Conservation (phyloP, 441 rosid genomes). For the Euphorbia celastroides region DNA sequence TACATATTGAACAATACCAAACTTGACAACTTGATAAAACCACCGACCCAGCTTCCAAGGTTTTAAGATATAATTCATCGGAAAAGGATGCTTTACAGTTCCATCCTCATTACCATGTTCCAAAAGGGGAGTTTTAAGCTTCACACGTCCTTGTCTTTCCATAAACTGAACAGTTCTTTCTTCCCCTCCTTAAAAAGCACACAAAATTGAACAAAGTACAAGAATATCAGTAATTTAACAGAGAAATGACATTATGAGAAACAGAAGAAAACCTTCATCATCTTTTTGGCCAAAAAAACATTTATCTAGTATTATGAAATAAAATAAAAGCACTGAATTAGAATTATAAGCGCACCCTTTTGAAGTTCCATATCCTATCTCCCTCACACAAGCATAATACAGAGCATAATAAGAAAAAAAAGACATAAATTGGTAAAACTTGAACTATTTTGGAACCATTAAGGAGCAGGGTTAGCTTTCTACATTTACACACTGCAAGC, state of each 20-base stretch:
- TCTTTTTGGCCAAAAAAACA: too few relatives aligned
- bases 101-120: slow-evolving; percentile 60
- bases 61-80: slow-evolving; percentile 72
- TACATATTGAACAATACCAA: slow-evolving; percentile 99
- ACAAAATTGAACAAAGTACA: slow-evolving; percentile 11
- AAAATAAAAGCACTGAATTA: not conserved
- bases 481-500: not conserved
- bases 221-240: slow-evolving; percentile 13
- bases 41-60: slow-evolving; percentile 97
- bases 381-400: not conserved
- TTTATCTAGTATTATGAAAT: not conserved
- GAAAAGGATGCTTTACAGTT: slow-evolving; percentile 79
- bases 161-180: slow-evolving; percentile 84
- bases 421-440: not conserved
- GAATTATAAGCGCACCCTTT: not conserved
- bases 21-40: slow-evolving; percentile 94
- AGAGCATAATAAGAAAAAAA: not conserved
- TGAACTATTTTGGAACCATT: not conserved
- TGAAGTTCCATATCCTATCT: not conserved
- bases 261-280: not conserved
- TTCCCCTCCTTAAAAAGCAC: slow-evolving; percentile 70
- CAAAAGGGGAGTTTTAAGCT: slow-evolving; percentile 58
- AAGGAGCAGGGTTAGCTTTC: not conserved
- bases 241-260: not conserved
- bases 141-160: slow-evolving; percentile 80